A percentile compares a stretch with the other conserved stretches of the same genome.
phyloP scores from a whole-genome alignment of 768 basidiomycete genomes.

The Asterophora parasitica region DNA sequence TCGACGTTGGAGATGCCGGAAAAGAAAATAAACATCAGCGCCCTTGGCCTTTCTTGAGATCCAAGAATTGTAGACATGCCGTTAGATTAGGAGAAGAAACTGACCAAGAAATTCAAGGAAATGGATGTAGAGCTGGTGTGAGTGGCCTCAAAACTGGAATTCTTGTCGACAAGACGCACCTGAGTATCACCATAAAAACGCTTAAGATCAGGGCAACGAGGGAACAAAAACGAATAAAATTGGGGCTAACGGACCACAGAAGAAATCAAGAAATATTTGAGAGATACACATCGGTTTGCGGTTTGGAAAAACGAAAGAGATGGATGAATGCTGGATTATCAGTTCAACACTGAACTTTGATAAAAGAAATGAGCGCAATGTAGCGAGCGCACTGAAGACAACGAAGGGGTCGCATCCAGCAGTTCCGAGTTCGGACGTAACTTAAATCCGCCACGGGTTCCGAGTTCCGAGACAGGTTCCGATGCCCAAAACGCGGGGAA shows the following conservation, averaged over 20 bases:
- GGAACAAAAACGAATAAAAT: slow-evolving; percentile 3
- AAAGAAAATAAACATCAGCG: no score
- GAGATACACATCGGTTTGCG: slow-evolving; percentile 6
- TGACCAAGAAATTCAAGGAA: neutral
- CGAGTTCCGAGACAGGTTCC: neutral
- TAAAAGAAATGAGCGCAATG: no score
- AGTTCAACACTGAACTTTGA: no score
- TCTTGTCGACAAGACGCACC: slow-evolving; percentile 4
- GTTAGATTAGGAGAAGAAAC: neutral
- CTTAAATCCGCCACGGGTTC: no score
- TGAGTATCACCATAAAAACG: neutral
- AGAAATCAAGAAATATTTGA: slow-evolving; percentile 1
- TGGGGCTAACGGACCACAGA: slow-evolving; percentile 9
- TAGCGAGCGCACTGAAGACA: no score
- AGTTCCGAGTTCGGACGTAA: no score
- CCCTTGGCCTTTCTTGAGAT: no score
- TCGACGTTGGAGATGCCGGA: neutral
- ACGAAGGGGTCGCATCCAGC: no score
- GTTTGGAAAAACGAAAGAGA: neutral
- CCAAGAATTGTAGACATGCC: no score
- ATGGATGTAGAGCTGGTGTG: neutral
- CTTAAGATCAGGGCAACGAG: slow-evolving; percentile 5
- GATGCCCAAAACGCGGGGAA: neutral
- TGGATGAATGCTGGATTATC: neutral
- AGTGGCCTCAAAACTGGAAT: neutral